phyloP scores from a whole-genome alignment of 345 rosid genomes.

The Moricandia moricandioides region DNA sequence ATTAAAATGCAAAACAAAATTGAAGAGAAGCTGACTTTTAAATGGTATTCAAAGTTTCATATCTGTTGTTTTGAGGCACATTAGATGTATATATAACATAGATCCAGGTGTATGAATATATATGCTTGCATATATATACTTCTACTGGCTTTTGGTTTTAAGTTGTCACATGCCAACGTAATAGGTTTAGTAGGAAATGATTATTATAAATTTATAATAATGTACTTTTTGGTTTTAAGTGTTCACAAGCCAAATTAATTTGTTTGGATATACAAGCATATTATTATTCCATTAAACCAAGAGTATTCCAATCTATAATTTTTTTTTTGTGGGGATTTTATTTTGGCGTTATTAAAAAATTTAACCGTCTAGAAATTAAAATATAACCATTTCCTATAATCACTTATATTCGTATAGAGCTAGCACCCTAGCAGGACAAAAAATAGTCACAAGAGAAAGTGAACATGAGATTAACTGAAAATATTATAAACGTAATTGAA shows the following conservation, averaged over 20 bases:
- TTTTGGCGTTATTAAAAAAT: neutral
- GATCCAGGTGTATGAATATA: conserved; percentile 25
- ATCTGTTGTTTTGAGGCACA: neutral
- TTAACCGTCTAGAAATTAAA: neutral
- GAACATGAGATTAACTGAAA: neutral
- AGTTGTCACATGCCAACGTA: conserved; percentile 23
- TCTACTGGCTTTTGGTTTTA: neutral
- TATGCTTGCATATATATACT: neutral
- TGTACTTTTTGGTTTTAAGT: neutral
- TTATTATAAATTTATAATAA: neutral
- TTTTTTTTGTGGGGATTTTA: neutral
- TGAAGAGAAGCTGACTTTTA: conserved; percentile 4
- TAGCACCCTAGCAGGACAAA: neutral
- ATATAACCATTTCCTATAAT: neutral
- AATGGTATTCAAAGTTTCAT: conserved; percentile 1
- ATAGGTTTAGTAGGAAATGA: neutral
- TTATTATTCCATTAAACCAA: neutral
- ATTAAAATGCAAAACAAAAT: neutral
- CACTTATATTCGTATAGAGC: neutral
- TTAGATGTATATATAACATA: conserved; percentile 14
- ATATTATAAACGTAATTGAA: neutral
- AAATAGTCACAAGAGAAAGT: conserved; percentile 10
- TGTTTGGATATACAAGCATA: conserved; percentile 3
- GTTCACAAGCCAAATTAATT: conserved; percentile 7
- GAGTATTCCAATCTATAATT: neutral